Conservation (phyloP, 495 filamentous ascomycete species). For the Hypoxylon fragiforme region DNA sequence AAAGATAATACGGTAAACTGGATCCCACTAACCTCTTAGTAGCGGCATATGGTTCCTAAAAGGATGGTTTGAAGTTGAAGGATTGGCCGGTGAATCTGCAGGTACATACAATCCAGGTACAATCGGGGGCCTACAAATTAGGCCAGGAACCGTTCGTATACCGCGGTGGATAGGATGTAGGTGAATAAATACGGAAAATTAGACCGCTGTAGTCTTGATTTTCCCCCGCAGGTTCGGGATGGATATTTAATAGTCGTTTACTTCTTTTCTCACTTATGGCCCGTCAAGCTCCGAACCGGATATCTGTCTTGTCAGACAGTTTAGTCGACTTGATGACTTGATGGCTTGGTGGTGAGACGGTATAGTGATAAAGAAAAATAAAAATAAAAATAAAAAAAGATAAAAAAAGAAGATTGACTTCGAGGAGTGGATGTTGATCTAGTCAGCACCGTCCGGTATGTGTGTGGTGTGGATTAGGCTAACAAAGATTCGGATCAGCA, state of each 20-base stretch:
- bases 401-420: conserved; percentile 13
- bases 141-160: conserved; percentile 15
- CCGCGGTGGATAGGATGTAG: neutral
- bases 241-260: neutral
- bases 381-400: too few species aligned
- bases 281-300: too few species aligned
- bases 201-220: conserved; percentile 11
- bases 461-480: too few species aligned
- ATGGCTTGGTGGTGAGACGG: neutral
- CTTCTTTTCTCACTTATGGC: too few species aligned
- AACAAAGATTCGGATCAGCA: conserved; percentile 32
- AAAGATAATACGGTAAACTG: conserved; percentile 10
- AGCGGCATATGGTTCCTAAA: conserved; percentile 10
- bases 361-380: too few species aligned
- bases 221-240: conserved; percentile 5
- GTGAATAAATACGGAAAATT: conserved; percentile 13
- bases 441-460: conserved; percentile 16
- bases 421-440: conserved; percentile 20
- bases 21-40: conserved; percentile 5
- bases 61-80: conserved; percentile 11
- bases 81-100: conserved; percentile 12
- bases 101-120: conserved; percentile 22
- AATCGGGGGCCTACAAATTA: conserved; percentile 14
- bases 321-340: neutral
- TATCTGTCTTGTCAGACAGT: too few species aligned